Evolutionary conservation across 257 asterid species (phyloP), one percentile per base, ranked within the genome.

Genomic region (Solanum lycopersicoides): DNA sequence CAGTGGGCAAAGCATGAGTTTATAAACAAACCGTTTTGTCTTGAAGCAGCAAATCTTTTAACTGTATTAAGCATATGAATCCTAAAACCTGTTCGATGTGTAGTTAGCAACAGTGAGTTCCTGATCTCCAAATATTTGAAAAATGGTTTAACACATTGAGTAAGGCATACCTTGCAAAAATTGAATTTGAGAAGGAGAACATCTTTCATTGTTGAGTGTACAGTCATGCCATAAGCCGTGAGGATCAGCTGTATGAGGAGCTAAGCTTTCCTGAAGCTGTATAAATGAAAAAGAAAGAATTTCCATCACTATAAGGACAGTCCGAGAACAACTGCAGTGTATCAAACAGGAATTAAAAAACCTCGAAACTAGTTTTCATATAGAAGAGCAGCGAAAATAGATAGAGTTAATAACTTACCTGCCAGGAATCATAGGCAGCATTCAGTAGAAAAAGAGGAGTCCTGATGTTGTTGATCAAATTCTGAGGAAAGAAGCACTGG

Each of bases 361-460:
- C 28, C 80, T 25, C 11, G 18, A 34, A 39, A 39, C 30, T 65
- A 3, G 11, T 13, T 9, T 65, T 42, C 66, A 59, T 16, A 45
- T 13, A 76, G 9, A 79, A 86, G 44, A 73, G n/a, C n/a, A 50
- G 83, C 47, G 69, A 25, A 16, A 76, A 77, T 16, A 10, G n/a
- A 74, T 28, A 2, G 44, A 75, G 41, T 85, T 18, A 5, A 34
- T 14, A 20, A 42, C 82, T 87, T 92, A 97, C 99, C 98, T 97
- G 99, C 99, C 99, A 96, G n/a, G 99, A 90, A 89, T 97, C 99
- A 79, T 96, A 97, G 87, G 99, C 99, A 1, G 99, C 93, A 79
- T 97, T 96, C 53, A 97, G 98, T 89, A 97, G 88, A 82, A 97
- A 97, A 79, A 97, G 86, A 10, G 99, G 99, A 82, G 98, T 97